Conservation (phyloP, 495 filamentous ascomycete species). For the Hypoxylon trugodes region DNA sequence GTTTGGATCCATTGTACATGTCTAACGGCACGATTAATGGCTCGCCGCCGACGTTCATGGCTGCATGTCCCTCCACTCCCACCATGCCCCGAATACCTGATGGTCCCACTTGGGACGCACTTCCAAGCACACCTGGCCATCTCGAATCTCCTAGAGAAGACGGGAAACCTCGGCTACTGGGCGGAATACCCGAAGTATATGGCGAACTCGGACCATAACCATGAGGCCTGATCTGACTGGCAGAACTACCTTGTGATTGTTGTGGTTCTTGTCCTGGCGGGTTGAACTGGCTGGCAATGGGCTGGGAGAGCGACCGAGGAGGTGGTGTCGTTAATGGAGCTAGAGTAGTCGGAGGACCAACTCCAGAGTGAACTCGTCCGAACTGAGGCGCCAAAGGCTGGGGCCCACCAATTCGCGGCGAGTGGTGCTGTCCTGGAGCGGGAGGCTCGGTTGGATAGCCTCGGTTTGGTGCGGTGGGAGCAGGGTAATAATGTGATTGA, state of each 20-base stretch:
- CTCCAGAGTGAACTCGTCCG: constrained; percentile 39
- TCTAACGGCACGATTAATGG: constrained; percentile 71
- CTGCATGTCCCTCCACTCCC: constrained; percentile 53
- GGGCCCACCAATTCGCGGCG: constrained; percentile 44
- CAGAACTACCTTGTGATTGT: constrained; percentile 26
- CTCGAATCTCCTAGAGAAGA: constrained; percentile 44
- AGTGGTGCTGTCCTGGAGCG: constrained; percentile 32
- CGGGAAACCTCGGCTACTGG: constrained; percentile 31
- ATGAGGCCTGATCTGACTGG: constrained; percentile 38
- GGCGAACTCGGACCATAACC: constrained; percentile 38
- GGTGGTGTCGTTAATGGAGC: constrained; percentile 43
- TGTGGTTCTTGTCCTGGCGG: constrained; percentile 40
- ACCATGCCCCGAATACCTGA: constrained; percentile 45
- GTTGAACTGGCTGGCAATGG: constrained; percentile 45
- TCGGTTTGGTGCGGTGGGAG: constrained; percentile 44
- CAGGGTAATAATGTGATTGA: constrained; percentile 49
- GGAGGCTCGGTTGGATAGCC: constrained; percentile 25
- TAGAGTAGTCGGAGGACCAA: constrained; percentile 46
- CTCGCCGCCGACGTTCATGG: constrained; percentile 56
- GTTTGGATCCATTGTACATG: constrained; percentile 81
- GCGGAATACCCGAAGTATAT: constrained; percentile 32
- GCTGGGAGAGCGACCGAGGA: constrained; percentile 52
- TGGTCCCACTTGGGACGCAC: constrained; percentile 32
- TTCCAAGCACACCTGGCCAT: constrained; percentile 43
- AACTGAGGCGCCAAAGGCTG: constrained; percentile 50